Evolutionary conservation across 2,329 filamentous ascomycete genomes (phyloP).

Genomic region (Chaetomiaceae sp.): DNA sequence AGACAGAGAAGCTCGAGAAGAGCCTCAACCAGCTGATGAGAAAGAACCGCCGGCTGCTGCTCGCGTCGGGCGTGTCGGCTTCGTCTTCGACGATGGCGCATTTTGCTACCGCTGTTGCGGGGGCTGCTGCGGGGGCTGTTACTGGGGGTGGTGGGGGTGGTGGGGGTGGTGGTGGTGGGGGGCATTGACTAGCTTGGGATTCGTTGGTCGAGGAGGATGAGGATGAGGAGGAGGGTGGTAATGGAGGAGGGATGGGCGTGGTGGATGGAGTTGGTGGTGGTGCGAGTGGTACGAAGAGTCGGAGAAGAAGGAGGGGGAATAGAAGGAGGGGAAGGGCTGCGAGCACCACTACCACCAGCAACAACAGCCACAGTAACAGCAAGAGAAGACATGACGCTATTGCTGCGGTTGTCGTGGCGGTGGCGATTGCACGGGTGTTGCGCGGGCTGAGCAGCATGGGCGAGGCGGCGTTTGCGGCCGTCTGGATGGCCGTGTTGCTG

Average conservation of each 20-base stretch:
- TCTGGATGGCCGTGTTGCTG: constrained; percentile 25
- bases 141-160: background rate
- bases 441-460: constrained; percentile 16
- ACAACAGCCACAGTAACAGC: too few relatives aligned
- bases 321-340: too few relatives aligned
- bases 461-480: constrained; percentile 24
- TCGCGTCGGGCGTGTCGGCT: background rate
- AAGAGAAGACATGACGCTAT: constrained; percentile 9
- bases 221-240: background rate
- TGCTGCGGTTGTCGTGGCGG: constrained; percentile 12
- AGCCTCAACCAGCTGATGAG: constrained; percentile 54
- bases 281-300: too few relatives aligned
- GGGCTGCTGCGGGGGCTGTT: background rate
- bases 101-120: background rate
- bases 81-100: too few relatives aligned
- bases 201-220: background rate
- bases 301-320: too few relatives aligned
- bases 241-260: background rate
- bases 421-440: constrained; percentile 16
- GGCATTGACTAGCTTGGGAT: constrained; percentile 26
- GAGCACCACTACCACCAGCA: too few relatives aligned
- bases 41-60: constrained; percentile 52
- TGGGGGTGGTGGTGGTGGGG: constrained; percentile 17
- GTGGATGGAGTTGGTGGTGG: too few relatives aligned
- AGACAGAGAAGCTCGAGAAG: constrained; percentile 60